A percentile compares a stretch with the other conserved stretches of the same genome.
Evolutionary conservation across 177 flowering plant genomes (phyloP).

Genomic region (Tripterygium wilfordii): DNA sequence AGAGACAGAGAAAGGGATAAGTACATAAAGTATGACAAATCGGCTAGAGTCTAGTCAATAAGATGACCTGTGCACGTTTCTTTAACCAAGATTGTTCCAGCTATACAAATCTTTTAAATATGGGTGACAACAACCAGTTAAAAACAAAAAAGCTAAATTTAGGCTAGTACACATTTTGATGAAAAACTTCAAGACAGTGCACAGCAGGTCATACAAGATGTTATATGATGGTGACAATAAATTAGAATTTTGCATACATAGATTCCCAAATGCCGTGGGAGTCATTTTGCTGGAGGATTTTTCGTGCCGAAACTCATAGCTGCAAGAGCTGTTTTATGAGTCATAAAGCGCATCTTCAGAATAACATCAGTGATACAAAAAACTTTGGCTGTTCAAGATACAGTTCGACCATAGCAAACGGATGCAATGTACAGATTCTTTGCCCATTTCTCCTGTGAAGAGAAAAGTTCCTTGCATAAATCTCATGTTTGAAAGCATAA

Average conservation of each 20-base stretch:
- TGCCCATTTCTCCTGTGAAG: slow-evolving; percentile 80
- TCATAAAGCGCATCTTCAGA: slow-evolving; percentile 10
- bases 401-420: slow-evolving; percentile 79
- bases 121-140: slow-evolving; percentile 7
- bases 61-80: slow-evolving; percentile 33
- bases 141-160: slow-evolving; percentile 2
- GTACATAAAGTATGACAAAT: too few species aligned
- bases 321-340: too few species aligned
- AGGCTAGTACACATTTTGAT: slow-evolving; percentile 8
- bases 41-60: too few species aligned
- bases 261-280: slow-evolving; percentile 13
- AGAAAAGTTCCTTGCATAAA: too few species aligned
- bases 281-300: slow-evolving; percentile 11
- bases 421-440: slow-evolving; percentile 77
- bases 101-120: slow-evolving; percentile 23
- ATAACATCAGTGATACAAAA: slow-evolving; percentile 9
- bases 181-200: slow-evolving; percentile 23
- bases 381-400: slow-evolving; percentile 39
- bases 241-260: slow-evolving; percentile 28
- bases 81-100: slow-evolving; percentile 11
- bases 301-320: too few species aligned
- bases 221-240: slow-evolving; percentile 12
- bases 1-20: too few species aligned
- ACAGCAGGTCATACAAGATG: slow-evolving; percentile 23
- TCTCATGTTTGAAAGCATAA: too few species aligned